A percentile compares a stretch with the other conserved stretches of the same genome.
phyloP scores from a whole-genome alignment of 1,139 yeast genomes.

The Scheffersomyces quercinus region DNA sequence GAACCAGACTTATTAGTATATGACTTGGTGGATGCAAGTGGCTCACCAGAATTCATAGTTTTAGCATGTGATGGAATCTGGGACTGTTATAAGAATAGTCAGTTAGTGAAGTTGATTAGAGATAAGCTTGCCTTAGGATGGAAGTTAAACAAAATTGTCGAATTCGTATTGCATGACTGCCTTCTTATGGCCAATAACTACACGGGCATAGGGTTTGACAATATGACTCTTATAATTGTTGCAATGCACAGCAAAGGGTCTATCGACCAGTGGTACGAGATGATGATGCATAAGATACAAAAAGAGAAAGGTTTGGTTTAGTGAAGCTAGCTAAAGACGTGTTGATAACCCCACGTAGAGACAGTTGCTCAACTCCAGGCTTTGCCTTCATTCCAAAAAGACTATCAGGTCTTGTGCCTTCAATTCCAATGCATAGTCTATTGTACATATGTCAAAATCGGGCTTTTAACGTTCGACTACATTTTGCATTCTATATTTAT shows the following conservation, averaged over 20 bases:
- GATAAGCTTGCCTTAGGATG: slow-evolving; percentile 59
- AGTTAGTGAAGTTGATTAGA: slow-evolving; percentile 54
- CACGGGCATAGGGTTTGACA: slow-evolving; percentile 80
- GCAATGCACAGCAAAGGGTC: slow-evolving; percentile 51
- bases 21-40: slow-evolving; percentile 28
- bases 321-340: too few species aligned
- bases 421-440: too few species aligned
- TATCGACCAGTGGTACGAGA: slow-evolving; percentile 58
- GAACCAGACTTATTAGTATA: slow-evolving; percentile 71
- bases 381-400: too few species aligned
- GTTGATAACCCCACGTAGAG: too few species aligned
- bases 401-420: too few species aligned
- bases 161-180: slow-evolving; percentile 62
- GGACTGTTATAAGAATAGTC: slow-evolving; percentile 70
- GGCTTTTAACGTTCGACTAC: too few species aligned
- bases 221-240: slow-evolving; percentile 70
- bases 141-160: slow-evolving; percentile 58
- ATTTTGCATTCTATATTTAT: too few species aligned
- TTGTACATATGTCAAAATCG: too few species aligned
- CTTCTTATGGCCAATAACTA: slow-evolving; percentile 70
- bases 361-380: too few species aligned
- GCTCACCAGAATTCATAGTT: slow-evolving; percentile 61
- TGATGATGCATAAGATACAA: slow-evolving; percentile 50
- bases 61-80: slow-evolving; percentile 80
- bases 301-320: slow-evolving; percentile 39